Conservation (phyloP, 345 rosid species). For the Murraya paniculata region DNA sequence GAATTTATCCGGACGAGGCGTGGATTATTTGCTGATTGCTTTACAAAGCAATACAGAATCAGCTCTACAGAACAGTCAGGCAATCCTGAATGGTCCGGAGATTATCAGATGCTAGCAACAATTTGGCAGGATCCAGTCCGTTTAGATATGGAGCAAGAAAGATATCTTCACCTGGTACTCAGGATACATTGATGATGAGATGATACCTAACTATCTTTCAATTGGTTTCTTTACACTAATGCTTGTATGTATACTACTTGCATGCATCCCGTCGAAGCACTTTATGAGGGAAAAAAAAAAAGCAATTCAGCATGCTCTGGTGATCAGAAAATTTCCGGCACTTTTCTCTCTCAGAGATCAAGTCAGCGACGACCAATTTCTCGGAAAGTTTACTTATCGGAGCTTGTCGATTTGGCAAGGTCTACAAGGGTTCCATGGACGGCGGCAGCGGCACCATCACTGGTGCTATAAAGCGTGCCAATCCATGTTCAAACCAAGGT, state of each 20-base stretch:
- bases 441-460: constrained; percentile 10
- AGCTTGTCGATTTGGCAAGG: constrained; percentile 37
- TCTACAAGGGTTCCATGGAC: constrained; percentile 24
- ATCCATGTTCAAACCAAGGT: constrained; percentile 32
- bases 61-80: neutral
- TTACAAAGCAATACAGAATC: constrained; percentile 10
- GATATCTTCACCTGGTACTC: neutral
- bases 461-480: constrained; percentile 32
- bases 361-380: constrained; percentile 26
- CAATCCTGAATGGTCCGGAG: constrained; percentile 30
- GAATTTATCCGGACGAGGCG: neutral
- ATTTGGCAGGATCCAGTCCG: constrained; percentile 30
- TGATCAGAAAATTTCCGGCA: constrained; percentile 25
- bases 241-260: neutral
- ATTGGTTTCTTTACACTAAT: neutral
- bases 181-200: neutral
- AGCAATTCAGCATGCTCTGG: constrained; percentile 7
- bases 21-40: constrained; percentile 19
- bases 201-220: neutral
- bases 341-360: constrained; percentile 33
- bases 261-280: constrained; percentile 9
- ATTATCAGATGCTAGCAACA: constrained; percentile 14
- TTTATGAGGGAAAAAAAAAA: constrained; percentile 17
- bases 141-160: neutral
- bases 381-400: constrained; percentile 21